These are phyloP conservation scores for Cytospora schulzeri DNA, from an alignment of 2,329 filamentous ascomycete species.

Conservation along the genomic window DNA sequence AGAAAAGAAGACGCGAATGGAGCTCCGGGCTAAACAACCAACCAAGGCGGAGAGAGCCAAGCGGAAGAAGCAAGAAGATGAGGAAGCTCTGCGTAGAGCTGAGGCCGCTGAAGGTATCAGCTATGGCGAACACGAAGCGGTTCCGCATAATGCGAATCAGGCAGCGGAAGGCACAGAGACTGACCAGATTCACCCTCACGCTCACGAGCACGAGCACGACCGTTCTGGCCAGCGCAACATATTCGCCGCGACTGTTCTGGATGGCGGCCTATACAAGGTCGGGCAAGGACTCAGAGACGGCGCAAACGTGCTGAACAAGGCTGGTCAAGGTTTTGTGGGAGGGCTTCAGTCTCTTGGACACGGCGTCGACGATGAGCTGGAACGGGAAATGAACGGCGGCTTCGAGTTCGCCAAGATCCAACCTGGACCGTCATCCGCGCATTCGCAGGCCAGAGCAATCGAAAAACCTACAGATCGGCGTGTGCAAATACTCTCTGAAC, in stretches of 20 bases:
- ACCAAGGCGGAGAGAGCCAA: constrained; percentile 54
- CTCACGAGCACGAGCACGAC: constrained; percentile 32
- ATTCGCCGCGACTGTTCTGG: constrained; percentile 22
- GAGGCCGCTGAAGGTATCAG: constrained; percentile 51
- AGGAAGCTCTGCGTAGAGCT: constrained; percentile 53
- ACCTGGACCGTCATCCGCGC: constrained; percentile 31
- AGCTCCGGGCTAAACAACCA: constrained; percentile 49
- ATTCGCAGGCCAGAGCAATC: constrained; percentile 31
- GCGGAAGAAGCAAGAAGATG: constrained; percentile 52
- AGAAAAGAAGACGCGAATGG: constrained; percentile 65
- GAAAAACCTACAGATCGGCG: constrained; percentile 33
- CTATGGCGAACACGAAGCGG: constrained; percentile 54
- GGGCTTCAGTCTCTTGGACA: constrained; percentile 50
- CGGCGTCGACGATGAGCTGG: constrained; percentile 55
- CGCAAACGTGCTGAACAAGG: constrained; percentile 44
- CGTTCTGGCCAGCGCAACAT: constrained; percentile 1
- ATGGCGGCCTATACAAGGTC: constrained; percentile 48
- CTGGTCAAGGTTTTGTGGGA: constrained; percentile 48
- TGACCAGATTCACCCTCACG: constrained; percentile 30
- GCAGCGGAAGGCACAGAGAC: constrained; percentile 40
- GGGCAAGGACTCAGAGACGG: constrained; percentile 53
- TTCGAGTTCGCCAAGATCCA: constrained; percentile 43
- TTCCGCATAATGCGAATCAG: constrained; percentile 54
- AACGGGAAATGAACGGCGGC: constrained; percentile 58
- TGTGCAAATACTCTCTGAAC: constrained; percentile 37